Conservation (phyloP, 768 basidiomycete species). For the Coprinopsis strossmayeri region DNA sequence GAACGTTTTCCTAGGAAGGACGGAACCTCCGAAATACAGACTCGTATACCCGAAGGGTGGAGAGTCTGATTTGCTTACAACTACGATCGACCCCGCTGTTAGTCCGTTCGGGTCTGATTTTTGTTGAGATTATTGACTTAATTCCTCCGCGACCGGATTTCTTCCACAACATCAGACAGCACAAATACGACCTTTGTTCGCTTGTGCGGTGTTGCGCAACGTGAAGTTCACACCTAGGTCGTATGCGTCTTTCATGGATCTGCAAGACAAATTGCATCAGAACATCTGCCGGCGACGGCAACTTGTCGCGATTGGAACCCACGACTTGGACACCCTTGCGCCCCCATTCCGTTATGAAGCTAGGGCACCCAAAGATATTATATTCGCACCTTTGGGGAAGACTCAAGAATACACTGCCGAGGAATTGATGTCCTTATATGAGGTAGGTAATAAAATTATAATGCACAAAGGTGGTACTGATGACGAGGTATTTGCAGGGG, state of each 20-base stretch:
- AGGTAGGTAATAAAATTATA: slow-evolving; percentile 43
- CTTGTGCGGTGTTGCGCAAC: slow-evolving; percentile 85
- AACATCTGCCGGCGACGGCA: slow-evolving; percentile 88
- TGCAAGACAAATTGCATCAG: slow-evolving; percentile 98
- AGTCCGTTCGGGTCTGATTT: too few relatives aligned
- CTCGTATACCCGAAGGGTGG: slow-evolving; percentile 68
- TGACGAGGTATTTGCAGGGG: slow-evolving; percentile 40
- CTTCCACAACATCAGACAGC: too few relatives aligned
- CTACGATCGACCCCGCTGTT: slow-evolving; percentile 70
- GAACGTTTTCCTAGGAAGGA: slow-evolving; percentile 71
- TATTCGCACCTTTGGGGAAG: slow-evolving; percentile 85
- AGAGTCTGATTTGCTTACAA: slow-evolving; percentile 56
- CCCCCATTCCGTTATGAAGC: slow-evolving; percentile 88
- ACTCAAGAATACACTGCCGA: slow-evolving; percentile 74
- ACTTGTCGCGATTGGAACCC: slow-evolving; percentile 94
- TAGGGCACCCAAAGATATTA: slow-evolving; percentile 78
- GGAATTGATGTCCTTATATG: slow-evolving; percentile 90
- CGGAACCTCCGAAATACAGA: slow-evolving; percentile 63
- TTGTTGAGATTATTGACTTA: too few relatives aligned
- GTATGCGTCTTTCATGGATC: slow-evolving; percentile 95
- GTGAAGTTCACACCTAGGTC: slow-evolving; percentile 82
- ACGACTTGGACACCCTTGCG: slow-evolving; percentile 87
- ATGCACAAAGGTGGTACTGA: background rate
- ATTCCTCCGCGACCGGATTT: too few relatives aligned
- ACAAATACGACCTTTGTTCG: slow-evolving; percentile 84